These are phyloP conservation scores for Penicillium maclennaniae DNA, from an alignment of 495 filamentous ascomycete genomes.

Conservation along the genomic window DNA sequence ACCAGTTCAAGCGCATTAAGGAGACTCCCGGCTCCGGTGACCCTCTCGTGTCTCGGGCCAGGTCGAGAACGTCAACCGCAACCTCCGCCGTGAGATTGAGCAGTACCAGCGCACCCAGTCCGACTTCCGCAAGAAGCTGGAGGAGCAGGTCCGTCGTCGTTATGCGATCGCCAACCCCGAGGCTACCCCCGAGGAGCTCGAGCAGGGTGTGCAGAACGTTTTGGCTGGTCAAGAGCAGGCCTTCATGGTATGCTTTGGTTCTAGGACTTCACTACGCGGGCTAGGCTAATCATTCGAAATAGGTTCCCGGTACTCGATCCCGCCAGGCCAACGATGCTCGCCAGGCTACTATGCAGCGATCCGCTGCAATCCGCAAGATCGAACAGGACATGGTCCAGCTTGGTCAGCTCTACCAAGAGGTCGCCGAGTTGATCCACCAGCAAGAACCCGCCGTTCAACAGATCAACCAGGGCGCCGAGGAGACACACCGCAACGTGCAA, in stretches of 20 bases:
- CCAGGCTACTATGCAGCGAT: slow-evolving; percentile 73
- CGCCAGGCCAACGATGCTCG: slow-evolving; percentile 76
- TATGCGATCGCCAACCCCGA: slow-evolving; percentile 87
- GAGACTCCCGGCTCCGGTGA: slow-evolving; percentile 67
- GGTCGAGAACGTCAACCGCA: slow-evolving; percentile 72
- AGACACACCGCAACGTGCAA: slow-evolving; percentile 71
- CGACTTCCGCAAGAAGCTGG: slow-evolving; percentile 70
- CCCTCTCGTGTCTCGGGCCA: slow-evolving; percentile 66
- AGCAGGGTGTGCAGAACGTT: slow-evolving; percentile 68
- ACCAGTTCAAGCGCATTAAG: slow-evolving; percentile 75
- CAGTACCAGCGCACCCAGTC: slow-evolving; percentile 74
- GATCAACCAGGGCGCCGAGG: slow-evolving; percentile 78
- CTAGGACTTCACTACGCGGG: not conserved
- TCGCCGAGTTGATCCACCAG: slow-evolving; percentile 75
- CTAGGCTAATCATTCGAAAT: slow-evolving; percentile 16
- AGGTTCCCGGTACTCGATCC: slow-evolving; percentile 65
- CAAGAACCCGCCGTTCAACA: slow-evolving; percentile 72
- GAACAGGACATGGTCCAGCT: slow-evolving; percentile 84
- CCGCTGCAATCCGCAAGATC: slow-evolving; percentile 87
- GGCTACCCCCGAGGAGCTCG: slow-evolving; percentile 74
- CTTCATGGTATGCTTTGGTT: slow-evolving; percentile 49
- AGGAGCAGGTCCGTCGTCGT: slow-evolving; percentile 79
- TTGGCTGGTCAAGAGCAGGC: slow-evolving; percentile 67
- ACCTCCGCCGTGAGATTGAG: slow-evolving; percentile 72
- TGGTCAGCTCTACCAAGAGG: slow-evolving; percentile 75